Conservation (phyloP, 2,329 filamentous ascomycete genomes). For the Stemphylium lycopersici region DNA sequence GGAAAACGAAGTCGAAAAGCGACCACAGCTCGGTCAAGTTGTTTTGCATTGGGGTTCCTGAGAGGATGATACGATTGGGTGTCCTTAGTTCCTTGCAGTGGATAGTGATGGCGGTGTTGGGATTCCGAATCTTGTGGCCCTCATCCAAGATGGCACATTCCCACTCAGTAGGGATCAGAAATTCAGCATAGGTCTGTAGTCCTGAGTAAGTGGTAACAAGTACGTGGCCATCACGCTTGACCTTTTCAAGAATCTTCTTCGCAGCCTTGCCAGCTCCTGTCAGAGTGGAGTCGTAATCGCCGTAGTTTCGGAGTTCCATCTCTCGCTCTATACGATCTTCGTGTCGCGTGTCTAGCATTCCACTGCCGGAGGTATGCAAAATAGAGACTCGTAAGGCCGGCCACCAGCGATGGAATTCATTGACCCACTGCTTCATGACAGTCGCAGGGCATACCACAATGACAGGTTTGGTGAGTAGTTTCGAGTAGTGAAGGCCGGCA, state of each 20-base stretch:
- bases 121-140: slow-evolving; percentile 97
- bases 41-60: slow-evolving; percentile 97
- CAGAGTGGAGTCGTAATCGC: slow-evolving; percentile 46
- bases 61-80: slow-evolving; percentile 87
- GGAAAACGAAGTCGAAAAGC: slow-evolving; percentile 95
- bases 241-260: slow-evolving; percentile 79
- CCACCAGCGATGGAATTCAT: slow-evolving; percentile 99
- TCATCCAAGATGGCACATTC: slow-evolving; percentile 94
- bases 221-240: slow-evolving; percentile 85
- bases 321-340: slow-evolving; percentile 68
- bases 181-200: slow-evolving; percentile 86
- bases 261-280: slow-evolving; percentile 71
- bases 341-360: slow-evolving; percentile 80
- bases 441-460: slow-evolving; percentile 94
- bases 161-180: slow-evolving; percentile 85
- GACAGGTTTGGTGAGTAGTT: slow-evolving; percentile 79
- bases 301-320: slow-evolving; percentile 59
- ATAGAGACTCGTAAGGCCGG: slow-evolving; percentile 97
- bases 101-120: slow-evolving; percentile 91
- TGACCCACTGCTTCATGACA: slow-evolving; percentile 96
- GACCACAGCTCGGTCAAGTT: slow-evolving; percentile 96
- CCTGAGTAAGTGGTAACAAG: slow-evolving; percentile 96
- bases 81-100: slow-evolving; percentile 94
- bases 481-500: slow-evolving; percentile 90
- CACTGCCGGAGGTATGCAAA: slow-evolving; percentile 91